Base-by-base conservation (phyloP, 805 yeast species). In the Danielozyma ontarioensis region DNA sequence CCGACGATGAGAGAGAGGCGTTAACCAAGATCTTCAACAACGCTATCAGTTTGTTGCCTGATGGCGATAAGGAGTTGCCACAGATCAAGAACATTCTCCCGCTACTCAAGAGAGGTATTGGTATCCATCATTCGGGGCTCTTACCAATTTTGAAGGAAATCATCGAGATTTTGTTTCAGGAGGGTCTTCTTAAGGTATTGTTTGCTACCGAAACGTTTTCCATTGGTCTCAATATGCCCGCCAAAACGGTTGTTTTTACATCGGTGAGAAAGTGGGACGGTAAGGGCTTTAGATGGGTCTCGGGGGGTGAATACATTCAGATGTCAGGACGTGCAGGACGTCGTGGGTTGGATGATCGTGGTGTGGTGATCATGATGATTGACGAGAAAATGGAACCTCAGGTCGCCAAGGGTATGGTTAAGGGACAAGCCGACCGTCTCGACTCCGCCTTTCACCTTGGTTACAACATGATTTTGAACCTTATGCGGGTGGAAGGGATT, bases 291-390 rank as follows among this genome's bases (percentile, higher is more conserved):
- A 80, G 99, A 63, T 93, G 98, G 98, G 97, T 93, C 21, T 85
- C 96, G 36, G 98, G 98, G 39, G 99, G 99, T 68, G 99, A 93
- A 64, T 93, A 93, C 62, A 93, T 93, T 54, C 99, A 93, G 66
- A 93, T 93, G 99, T 86, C 96, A 28, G 99, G 99, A 45, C 80
- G 99, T 62, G 99, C 99, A 15, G 99, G 99, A 49, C 89, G 98
- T 72, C 85, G 98, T 74, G 99, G 99, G 54, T 74, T 93, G 48
- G 99, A 93, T 72, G 98, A 93, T 58, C 83, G 98, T 59, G 99
- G 99, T 65, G 88, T 93, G 59, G 99, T 93, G 31, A 93, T 93
- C 46, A 85, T 93, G 93, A 93, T 93, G 99, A 88, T 93, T 57
- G 97, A 93, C 57, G 97, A 93, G 57, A 93, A 93, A 53, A 93